Percentiles rank a stretch among this genome's conserved stretches.
Conservation (phyloP, 2,329 filamentous ascomycete genomes). For the Didymella keratinophila region DNA sequence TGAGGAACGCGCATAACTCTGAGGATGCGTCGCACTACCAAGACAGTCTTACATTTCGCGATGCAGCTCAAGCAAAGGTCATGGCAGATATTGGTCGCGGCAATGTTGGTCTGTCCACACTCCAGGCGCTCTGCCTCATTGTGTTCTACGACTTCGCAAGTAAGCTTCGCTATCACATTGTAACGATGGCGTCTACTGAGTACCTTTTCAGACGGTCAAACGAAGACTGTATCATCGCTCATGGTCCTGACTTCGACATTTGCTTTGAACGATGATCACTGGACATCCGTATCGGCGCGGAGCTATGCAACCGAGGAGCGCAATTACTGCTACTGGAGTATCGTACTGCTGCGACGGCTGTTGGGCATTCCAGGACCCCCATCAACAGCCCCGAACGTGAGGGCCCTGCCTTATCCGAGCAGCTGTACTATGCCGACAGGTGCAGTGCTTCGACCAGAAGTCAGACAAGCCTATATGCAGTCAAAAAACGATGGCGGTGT, state of each 20-base stretch:
- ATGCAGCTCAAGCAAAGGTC: not conserved
- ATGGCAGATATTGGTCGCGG: not conserved
- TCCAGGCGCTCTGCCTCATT: not conserved
- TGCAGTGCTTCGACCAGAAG: slow-evolving; percentile 2
- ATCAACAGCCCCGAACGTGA: not conserved
- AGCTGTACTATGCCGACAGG: slow-evolving; percentile 6
- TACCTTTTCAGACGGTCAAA: not conserved
- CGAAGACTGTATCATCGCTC: not conserved
- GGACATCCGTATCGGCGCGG: not conserved
- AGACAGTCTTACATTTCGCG: not conserved
- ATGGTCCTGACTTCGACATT: not conserved
- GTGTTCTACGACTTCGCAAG: not conserved
- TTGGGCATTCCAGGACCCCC: not conserved
- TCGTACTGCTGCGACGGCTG: not conserved
- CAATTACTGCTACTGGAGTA: slow-evolving; percentile 3
- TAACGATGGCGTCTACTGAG: not conserved
- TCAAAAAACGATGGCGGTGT: slow-evolving; percentile 3
- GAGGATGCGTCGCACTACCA: no score
- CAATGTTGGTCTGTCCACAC: not conserved
- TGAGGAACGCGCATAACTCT: not conserved
- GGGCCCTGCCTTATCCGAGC: not conserved
- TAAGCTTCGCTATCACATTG: not conserved
- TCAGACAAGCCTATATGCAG: not conserved
- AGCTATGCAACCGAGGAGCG: not conserved
- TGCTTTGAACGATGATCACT: not conserved